Evolutionary conservation across 192 early-diverging fungal genomes (phyloP).

Genomic region (Paraglomus occultum): DNA sequence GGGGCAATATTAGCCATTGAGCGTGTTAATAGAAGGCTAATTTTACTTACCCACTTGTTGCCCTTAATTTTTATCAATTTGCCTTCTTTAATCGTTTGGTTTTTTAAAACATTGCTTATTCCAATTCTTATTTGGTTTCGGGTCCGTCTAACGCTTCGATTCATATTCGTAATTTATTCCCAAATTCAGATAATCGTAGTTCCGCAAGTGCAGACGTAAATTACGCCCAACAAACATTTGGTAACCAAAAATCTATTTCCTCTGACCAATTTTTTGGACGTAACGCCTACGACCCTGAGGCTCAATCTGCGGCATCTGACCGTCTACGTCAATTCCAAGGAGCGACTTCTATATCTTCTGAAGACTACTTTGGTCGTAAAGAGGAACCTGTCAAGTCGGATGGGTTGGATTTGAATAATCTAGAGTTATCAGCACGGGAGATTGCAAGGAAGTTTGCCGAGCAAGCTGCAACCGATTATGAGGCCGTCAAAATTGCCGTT

Average conservation of each 20-base stretch:
- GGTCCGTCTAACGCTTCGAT: too few species aligned
- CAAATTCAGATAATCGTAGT: neutral
- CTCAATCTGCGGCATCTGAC: constrained; percentile 48
- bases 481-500: constrained; percentile 40
- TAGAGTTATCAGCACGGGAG: constrained; percentile 37
- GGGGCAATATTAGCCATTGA: too few species aligned
- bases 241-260: constrained; percentile 81
- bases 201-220: constrained; percentile 36
- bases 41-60: neutral
- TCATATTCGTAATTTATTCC: too few species aligned
- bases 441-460: constrained; percentile 47
- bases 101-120: too few species aligned
- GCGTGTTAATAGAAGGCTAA: neutral
- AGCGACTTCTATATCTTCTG: constrained; percentile 77
- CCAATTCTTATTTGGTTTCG: too few species aligned
- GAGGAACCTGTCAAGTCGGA: constrained; percentile 35
- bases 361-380: constrained; percentile 77
- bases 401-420: constrained; percentile 33
- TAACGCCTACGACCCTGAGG: constrained; percentile 60
- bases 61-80: neutral
- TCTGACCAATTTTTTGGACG: constrained; percentile 92
- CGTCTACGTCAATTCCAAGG: constrained; percentile 67
- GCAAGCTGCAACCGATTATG: constrained; percentile 44
- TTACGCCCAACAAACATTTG: constrained; percentile 77
- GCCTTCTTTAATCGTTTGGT: neutral